These are phyloP conservation scores for Saturnispora zaruensis DNA, from an alignment of 805 yeast species.

Conservation along the genomic window DNA sequence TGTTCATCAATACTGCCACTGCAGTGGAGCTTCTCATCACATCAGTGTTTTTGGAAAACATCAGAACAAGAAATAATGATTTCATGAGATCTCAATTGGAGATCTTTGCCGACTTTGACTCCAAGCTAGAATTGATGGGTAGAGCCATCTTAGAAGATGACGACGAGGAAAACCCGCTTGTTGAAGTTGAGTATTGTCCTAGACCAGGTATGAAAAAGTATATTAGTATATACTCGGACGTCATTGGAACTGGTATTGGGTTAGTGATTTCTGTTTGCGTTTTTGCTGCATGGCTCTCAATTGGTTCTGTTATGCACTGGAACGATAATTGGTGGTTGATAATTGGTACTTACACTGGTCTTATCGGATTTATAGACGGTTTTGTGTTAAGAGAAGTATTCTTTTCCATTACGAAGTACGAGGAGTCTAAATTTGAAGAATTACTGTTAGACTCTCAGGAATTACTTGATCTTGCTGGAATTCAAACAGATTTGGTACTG, in stretches of 20 bases:
- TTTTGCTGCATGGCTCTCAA: conserved; percentile 30
- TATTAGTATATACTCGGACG: conserved; percentile 30
- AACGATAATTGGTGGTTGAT: conserved; percentile 37
- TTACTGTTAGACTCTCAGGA: conserved; percentile 29
- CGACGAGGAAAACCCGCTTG: conserved; percentile 19
- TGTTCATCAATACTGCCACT: conserved; percentile 35
- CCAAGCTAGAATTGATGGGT: conserved; percentile 21
- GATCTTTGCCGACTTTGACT: conserved; percentile 22
- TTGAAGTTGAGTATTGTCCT: conserved; percentile 23
- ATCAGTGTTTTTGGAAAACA: conserved; percentile 33
- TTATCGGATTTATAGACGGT: conserved; percentile 36
- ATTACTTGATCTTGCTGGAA: conserved; percentile 23
- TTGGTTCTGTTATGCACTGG: conserved; percentile 32
- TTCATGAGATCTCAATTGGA: conserved; percentile 20
- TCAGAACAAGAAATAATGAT: conserved; percentile 31
- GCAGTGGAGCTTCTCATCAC: conserved; percentile 31
- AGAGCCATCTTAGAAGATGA: conserved; percentile 1
- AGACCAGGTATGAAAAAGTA: conserved; percentile 12
- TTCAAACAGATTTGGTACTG: conserved; percentile 14
- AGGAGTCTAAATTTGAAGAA: conserved; percentile 18
- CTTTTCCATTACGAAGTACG: conserved; percentile 21
- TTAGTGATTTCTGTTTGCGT: conserved; percentile 27
- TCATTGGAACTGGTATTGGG: conserved; percentile 37
- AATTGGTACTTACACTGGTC: conserved; percentile 39
- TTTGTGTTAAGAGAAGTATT: conserved; percentile 34